These are phyloP conservation scores for Diaporthe capsici DNA, from an alignment of 2,329 filamentous ascomycete species.

Conservation along the genomic window DNA sequence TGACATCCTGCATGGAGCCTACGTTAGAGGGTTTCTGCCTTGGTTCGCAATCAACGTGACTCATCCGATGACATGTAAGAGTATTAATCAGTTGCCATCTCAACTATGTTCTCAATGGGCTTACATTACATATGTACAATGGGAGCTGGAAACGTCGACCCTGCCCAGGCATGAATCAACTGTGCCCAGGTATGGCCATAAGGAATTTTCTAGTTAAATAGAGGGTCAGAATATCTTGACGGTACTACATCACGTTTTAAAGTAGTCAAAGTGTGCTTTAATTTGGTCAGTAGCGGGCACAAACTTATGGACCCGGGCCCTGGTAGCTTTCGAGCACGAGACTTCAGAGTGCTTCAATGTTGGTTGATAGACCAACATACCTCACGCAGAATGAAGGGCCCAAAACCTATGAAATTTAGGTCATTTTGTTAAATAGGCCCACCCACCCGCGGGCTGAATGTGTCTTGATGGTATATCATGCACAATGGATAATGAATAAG, in stretches of 20 bases:
- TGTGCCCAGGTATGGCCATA: neutral
- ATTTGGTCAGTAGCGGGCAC: no score
- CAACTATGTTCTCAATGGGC: no score
- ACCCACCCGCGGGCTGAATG: no score
- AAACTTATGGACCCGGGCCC: no score
- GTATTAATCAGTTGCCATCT: no score
- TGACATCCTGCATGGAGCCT: neutral
- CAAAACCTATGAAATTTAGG: no score
- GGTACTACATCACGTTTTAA: neutral
- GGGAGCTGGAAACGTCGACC: neutral
- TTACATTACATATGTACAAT: no score
- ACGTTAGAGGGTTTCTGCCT: accelerated
- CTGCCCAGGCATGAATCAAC: neutral
- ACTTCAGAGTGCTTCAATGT: no score
- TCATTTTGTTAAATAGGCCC: no score
- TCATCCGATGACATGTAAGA: accelerated
- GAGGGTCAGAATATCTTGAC: accelerated
- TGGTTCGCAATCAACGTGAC: neutral
- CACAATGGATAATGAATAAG: neutral
- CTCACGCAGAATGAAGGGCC: no score
- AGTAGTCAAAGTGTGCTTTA: neutral
- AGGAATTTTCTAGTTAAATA: neutral
- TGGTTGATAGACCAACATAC: no score
- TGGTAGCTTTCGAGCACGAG: accelerated
- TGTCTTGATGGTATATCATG: neutral